Base-by-base conservation (phyloP, 805 yeast genomes). In the Clavispora carvajalis region DNA sequence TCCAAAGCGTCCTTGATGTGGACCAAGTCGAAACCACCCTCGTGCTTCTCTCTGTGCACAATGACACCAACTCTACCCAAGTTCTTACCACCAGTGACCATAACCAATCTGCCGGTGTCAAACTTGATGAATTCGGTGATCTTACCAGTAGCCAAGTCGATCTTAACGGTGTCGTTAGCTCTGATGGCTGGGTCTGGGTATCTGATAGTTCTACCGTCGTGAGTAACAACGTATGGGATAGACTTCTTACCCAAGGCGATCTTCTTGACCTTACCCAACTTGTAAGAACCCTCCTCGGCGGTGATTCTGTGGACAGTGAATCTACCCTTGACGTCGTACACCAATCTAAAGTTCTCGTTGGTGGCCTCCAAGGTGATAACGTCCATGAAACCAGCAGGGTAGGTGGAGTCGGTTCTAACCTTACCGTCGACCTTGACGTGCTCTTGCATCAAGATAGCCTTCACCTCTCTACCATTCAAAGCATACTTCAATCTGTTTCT, bases 311-410 rank as follows among this genome's bases (percentile, higher is more conserved):
- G 99, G 65, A 91, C 95, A 66, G 99, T 93, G 65, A 90, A 91
- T 79, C 96, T 90, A 76, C 98, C 99, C 81, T 91, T 91, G 71
- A 88, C 82, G 71, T 91, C 99, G 82, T 89, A 91, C 65, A 91
- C 85, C 69, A 91, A 85, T 81, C 99, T 90, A 88, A 91, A 91
- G 91, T 91, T 84, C 79, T 91, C 99, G 75, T 89, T 88, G 75
- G 99, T 91, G 69, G 95, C 96, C 71, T 91, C 98, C 66, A 91
- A 78, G 57, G 95, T 60, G 76, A 91, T 88, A 61, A 93, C 98
- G 71, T 91, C 99, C 98, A 90, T 90, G 87, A 93, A 91, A 67
- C 99, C 99, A 67, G 98, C 85, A 73, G 99, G 99, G 95, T 69
- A 91, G 57, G 98, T 93, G 55, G 95, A 70, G 73, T 93, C 98